phyloP scores from a whole-genome alignment of 139 green algal genomes.

The Coelastrella sp. region DNA sequence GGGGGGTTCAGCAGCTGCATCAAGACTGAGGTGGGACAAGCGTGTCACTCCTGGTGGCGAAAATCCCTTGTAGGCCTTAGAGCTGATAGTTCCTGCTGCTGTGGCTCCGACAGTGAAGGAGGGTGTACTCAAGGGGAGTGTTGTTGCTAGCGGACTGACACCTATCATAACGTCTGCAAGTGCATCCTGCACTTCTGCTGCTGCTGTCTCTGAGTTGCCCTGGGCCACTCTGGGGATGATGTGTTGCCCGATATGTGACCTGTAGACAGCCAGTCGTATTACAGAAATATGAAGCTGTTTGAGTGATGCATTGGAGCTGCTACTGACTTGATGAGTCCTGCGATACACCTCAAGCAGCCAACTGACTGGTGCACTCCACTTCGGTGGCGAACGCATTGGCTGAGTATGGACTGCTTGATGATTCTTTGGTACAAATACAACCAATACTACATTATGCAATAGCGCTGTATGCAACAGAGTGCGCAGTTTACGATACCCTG shows the following conservation, averaged over 20 bases:
- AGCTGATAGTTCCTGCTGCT: not conserved
- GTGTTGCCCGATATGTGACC: not conserved
- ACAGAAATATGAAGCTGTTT: not conserved
- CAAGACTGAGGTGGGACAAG: not conserved
- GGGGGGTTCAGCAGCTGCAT: not conserved
- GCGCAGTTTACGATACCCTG: too few relatives aligned
- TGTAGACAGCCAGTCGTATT: not conserved
- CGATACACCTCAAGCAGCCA: too few relatives aligned
- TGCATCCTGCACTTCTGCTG: slow-evolving; percentile 10
- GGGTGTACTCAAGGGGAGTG: not conserved
- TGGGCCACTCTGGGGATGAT: slow-evolving; percentile 17
- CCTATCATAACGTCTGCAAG: not conserved
- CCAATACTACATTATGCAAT: too few relatives aligned
- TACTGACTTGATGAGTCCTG: too few relatives aligned
- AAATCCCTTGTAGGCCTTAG: slow-evolving; percentile 14
- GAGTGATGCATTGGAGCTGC: not conserved
- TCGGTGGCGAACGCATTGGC: too few relatives aligned
- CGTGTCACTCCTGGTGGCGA: not conserved
- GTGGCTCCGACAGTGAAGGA: not conserved
- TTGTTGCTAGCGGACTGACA: not conserved
- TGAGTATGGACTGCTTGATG: too few relatives aligned
- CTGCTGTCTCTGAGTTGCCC: slow-evolving; percentile 14
- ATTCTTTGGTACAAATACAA: too few relatives aligned
- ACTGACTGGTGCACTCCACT: too few relatives aligned
- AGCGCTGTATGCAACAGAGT: too few relatives aligned